Evolutionary conservation across 139 green algal species (phyloP).

Genomic region (Asterochloris sp.): DNA sequence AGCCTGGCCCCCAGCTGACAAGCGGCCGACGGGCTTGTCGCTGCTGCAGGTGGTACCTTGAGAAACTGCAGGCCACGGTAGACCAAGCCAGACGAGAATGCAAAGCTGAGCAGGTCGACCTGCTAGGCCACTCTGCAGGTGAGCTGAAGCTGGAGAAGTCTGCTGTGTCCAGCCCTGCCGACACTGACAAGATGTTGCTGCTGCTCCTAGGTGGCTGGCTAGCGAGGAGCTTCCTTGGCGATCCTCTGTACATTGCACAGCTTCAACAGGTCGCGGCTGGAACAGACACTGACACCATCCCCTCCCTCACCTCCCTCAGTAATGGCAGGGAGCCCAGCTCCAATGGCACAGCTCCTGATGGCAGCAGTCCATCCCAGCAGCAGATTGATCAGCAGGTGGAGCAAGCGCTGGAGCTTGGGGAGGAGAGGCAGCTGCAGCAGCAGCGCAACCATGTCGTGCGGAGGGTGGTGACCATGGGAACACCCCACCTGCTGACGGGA

Average conservation of each 20-base stretch:
- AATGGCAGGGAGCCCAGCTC: too few relatives aligned
- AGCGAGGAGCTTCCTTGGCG: slow-evolving; percentile 50
- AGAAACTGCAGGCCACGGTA: slow-evolving; percentile 45
- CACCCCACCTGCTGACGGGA: slow-evolving; percentile 48
- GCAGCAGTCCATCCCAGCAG: too few relatives aligned
- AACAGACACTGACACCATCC: too few relatives aligned
- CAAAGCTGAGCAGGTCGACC: slow-evolving; percentile 33
- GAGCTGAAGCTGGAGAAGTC: too few relatives aligned
- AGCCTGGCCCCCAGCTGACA: too few relatives aligned
- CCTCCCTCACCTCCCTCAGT: too few relatives aligned
- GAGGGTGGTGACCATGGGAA: slow-evolving; percentile 58
- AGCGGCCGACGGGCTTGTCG: neutral
- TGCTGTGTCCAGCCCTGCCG: too few relatives aligned
- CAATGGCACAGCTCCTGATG: too few relatives aligned
- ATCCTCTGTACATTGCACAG: slow-evolving; percentile 22
- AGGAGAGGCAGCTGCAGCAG: neutral
- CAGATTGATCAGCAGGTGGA: neutral
- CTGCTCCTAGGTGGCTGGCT: slow-evolving; percentile 48
- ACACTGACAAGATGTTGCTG: too few relatives aligned
- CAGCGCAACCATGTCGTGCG: slow-evolving; percentile 24
- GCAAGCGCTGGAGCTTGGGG: neutral
- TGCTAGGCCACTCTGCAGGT: slow-evolving; percentile 63
- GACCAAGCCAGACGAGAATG: slow-evolving; percentile 39
- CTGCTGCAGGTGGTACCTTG: slow-evolving; percentile 63
- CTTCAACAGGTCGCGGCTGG: too few relatives aligned